Base-by-base conservation (phyloP, 768 basidiomycete genomes). In the Lyophyllum decastes region DNA sequence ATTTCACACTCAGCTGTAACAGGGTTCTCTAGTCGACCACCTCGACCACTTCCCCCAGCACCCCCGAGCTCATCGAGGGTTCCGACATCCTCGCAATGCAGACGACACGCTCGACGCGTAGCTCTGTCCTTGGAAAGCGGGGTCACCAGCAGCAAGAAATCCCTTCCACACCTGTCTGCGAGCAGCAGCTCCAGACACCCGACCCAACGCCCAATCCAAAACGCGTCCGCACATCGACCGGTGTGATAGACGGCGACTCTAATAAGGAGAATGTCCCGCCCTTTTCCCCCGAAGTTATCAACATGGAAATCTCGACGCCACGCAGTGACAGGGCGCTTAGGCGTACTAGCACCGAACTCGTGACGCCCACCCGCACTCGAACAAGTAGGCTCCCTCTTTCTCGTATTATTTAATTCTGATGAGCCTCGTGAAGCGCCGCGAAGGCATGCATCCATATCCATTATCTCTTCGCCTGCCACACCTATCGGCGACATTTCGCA, bases 261-360 rank as follows among this genome's bases (percentile, higher is more conserved):
- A 91, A 91, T 71, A 91, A 91, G 75, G 89, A 91, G 70, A 91
- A 91, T 63, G 78, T 90, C 17, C 87, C 89, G n/a, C 89, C 89
- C 1, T 78, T 81, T 61, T 71, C 70, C 46, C 61, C 66, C 30
- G 76, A 81, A 46, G 59, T 68, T 12, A 57, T 79, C 61, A 76
- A 68, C 43, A 65, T 61, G 24, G 67, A 74, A 26, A 52, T 68
- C 7, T 70, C 76, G 22, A 74, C 80, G 17, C 65, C 70, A 4
- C 75, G 83, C 57, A 70, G 75, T 17, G 64, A 77, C 25, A 73
- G 79, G 55, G 66, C 75, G 7, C 68, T 78, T 26, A 70, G 77
- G 49, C 76, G 76, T 43, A 71, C 67, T 22, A 63, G 68, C n/a
- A 73, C 76, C 16, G 75, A 80, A 53, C 55, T 69, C 17, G 61